Evolutionary conservation across 495 filamentous ascomycete species (phyloP), one percentile per base, ranked within the genome.

Genomic region (Penicillium paxilli): DNA sequence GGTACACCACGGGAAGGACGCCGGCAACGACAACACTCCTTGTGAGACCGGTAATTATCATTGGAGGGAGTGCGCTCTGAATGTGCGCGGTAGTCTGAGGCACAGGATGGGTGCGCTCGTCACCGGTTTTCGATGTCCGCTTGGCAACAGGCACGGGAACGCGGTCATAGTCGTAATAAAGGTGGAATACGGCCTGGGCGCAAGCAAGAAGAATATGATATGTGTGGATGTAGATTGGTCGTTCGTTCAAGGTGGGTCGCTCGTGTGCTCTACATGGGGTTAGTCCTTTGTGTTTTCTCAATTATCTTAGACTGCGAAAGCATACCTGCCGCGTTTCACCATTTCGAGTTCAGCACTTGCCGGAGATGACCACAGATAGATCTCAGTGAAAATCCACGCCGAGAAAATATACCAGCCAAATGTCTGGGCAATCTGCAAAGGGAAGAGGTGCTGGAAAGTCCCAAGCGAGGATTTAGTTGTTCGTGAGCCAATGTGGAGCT

Each of bases 191-290:
- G 2, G 88, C 81, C 70, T 96, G 91, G 20, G 77, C 70, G 32
- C 89, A 55, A 5, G 88, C 91, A 16, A 93, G 72, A 1, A 83
- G 68, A 5, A 89, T 55, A 50, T 92, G 80, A 59, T 87, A 82
- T 37, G 82, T 82, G 8, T 88, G 84, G 16, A 97, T 75, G 68
- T 91, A 96, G 26, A 98, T 79, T 1, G 90, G 84, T 57, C 88
- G 78, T 70, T 98, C 94, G 66, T 98, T 98, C 54, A 97, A 69
- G n/a, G 81, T 81, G 12, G 85, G 76, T 14, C 93, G 81, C 66
- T 94, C 91, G 50, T 88, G 78, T 17, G 70, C 64, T 35, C 79
- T 83, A 33, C 14, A 49, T 52, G 5, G 14, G 3, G 40, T 66
- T 52, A 66, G 54, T 28, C 50, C n/a, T 42, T 16, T 38, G 35